Percentiles rank a stretch among this genome's conserved stretches.
Evolutionary conservation across 2,329 filamentous ascomycete species (phyloP).

Genomic region (Calonectria naviculata): DNA sequence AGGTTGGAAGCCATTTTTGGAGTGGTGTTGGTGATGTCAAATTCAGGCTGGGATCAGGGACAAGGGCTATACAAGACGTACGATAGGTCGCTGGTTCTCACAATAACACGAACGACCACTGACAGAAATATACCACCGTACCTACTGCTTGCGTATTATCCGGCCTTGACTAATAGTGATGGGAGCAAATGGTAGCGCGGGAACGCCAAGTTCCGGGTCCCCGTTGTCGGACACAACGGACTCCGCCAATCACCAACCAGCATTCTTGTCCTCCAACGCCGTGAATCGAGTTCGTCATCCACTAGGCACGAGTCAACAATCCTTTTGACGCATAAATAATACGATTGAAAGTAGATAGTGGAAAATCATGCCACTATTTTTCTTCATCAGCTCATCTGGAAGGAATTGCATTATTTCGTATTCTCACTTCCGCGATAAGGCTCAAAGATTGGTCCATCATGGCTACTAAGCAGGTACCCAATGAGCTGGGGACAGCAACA

Average conservation of each 20-base stretch:
- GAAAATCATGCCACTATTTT: slow-evolving; percentile 15
- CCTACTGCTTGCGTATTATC: background rate
- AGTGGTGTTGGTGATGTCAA: too few relatives aligned
- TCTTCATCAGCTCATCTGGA: background rate
- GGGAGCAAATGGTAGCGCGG: background rate
- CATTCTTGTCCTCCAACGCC: background rate
- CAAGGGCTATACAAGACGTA: background rate
- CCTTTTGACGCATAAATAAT: background rate
- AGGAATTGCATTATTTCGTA: background rate
- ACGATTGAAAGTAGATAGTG: background rate
- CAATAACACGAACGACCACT: background rate
- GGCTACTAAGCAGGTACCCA: slow-evolving; percentile 15
- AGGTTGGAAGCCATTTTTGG: background rate
- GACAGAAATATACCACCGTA: slow-evolving; percentile 10
- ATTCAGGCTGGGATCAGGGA: background rate
- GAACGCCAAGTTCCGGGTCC: slow-evolving; percentile 8
- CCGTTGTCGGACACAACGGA: slow-evolving; percentile 5
- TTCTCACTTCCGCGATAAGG: background rate
- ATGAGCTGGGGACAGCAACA: slow-evolving; percentile 25
- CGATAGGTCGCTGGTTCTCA: background rate
- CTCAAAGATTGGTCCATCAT: background rate
- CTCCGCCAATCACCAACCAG: slow-evolving; percentile 25
- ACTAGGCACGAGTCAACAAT: background rate
- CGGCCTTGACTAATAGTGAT: background rate
- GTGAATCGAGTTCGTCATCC: background rate